A percentile compares a stretch with the other conserved stretches of the same genome.
phyloP scores from a whole-genome alignment of 148 eudicot species.

The Persicaria maculosa region DNA sequence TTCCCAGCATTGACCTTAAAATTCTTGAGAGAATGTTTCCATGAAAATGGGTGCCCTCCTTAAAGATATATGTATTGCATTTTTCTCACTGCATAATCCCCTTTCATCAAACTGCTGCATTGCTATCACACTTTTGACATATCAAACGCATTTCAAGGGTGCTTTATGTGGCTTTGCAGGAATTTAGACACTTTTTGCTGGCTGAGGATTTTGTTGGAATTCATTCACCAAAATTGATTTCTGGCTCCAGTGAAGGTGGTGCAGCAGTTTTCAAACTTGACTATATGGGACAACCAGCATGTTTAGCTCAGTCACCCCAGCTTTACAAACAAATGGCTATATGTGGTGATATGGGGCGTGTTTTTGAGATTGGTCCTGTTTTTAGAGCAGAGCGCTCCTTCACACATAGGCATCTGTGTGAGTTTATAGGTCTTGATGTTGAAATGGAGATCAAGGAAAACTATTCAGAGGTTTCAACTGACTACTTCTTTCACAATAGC shows the following conservation, averaged over 20 bases:
- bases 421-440: constrained; percentile 92
- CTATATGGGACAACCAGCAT: constrained; percentile 90
- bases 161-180: constrained; percentile 30
- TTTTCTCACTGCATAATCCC: neutral
- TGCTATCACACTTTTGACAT: neutral
- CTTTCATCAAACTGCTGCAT: neutral
- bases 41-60: too few species aligned
- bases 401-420: constrained; percentile 89
- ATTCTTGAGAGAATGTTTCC: too few species aligned
- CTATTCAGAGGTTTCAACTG: constrained; percentile 63
- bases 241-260: constrained; percentile 96
- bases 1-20: too few species aligned
- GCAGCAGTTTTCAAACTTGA: constrained; percentile 85
- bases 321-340: constrained; percentile 96
- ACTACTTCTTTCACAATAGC: neutral
- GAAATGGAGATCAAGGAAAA: constrained; percentile 95
- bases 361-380: constrained; percentile 89
- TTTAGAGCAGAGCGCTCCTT: constrained; percentile 94
- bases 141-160: neutral
- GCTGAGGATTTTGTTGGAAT: constrained; percentile 62
- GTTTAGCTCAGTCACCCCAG: constrained; percentile 96
- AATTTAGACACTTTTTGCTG: constrained; percentile 51
- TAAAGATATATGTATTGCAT: neutral
- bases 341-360: constrained; percentile 82
- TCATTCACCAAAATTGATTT: constrained; percentile 86